A percentile compares a stretch with the other conserved stretches of the same genome.
These are phyloP conservation scores for Petunia secreta DNA, from an alignment of 257 asterid species.

Conservation along the genomic window DNA sequence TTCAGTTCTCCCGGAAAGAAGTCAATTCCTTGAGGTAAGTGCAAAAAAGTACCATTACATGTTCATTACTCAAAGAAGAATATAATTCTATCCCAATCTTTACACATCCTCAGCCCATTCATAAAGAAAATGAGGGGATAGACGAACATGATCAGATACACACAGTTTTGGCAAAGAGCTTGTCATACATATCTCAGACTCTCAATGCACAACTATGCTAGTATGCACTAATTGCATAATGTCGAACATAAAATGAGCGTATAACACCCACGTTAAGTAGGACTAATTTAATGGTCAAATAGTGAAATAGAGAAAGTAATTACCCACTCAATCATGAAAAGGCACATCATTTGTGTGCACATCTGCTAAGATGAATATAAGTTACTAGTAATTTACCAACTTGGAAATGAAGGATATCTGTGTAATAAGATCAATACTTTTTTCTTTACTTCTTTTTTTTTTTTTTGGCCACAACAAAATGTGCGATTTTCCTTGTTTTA, in stretches of 20 bases:
- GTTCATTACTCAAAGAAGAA: background rate
- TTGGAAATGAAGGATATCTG: background rate
- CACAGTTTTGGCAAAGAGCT: background rate
- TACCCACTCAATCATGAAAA: constrained; percentile 15
- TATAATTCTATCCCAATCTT: background rate
- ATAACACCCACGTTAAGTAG: background rate
- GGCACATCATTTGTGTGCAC: background rate
- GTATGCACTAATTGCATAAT: background rate
- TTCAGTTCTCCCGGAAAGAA: background rate
- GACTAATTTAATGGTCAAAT: background rate
- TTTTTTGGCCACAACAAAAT: background rate
- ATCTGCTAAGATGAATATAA: background rate
- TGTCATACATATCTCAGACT: background rate
- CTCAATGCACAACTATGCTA: background rate
- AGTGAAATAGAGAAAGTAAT: background rate
- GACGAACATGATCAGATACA: background rate
- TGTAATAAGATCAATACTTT: background rate
- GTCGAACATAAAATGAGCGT: background rate
- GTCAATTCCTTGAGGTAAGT: background rate
- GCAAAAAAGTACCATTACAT: background rate
- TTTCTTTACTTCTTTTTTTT: background rate
- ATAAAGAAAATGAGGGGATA: background rate
- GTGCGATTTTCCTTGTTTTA: background rate
- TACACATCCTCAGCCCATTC: background rate
- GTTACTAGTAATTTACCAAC: background rate